phyloP scores from a whole-genome alignment of 1,284 basidiomycete genomes.

The Taiwanofungus camphoratus region DNA sequence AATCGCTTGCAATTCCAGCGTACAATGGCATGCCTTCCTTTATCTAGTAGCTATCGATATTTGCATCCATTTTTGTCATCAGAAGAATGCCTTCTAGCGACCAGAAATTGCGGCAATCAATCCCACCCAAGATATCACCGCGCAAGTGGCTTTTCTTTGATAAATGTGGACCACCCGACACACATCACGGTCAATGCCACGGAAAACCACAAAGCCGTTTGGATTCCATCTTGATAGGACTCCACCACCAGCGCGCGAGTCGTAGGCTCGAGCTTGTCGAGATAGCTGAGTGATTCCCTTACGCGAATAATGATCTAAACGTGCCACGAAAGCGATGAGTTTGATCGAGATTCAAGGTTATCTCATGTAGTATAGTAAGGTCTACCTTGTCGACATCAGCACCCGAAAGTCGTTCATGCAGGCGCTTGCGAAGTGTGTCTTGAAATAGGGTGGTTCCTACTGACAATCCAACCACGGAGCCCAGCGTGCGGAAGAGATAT shows the following conservation, averaged over 20 bases:
- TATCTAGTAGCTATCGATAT: too few relatives aligned
- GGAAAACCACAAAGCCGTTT: conserved; percentile 42
- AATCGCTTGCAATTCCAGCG: too few relatives aligned
- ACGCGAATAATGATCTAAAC: conserved; percentile 51
- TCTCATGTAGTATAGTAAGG: background rate
- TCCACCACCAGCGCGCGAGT: conserved; percentile 38
- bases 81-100: too few relatives aligned
- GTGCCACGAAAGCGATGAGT: conserved; percentile 39
- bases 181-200: conserved; percentile 34
- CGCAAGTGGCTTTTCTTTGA: conserved; percentile 42
- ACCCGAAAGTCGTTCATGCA: conserved; percentile 38
- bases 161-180: conserved; percentile 40
- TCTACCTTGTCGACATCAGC: conserved; percentile 44
- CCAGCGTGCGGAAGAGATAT: conserved; percentile 60
- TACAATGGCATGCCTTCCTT: too few relatives aligned
- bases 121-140: too few relatives aligned
- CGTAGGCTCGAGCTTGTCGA: conserved; percentile 40
- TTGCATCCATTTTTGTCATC: too few relatives aligned
- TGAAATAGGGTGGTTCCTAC: conserved; percentile 51
- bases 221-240: conserved; percentile 45
- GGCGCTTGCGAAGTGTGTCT: conserved; percentile 37
- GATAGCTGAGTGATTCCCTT: conserved; percentile 47
- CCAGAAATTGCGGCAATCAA: too few relatives aligned
- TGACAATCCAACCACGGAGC: conserved; percentile 50
- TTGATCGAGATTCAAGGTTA: too few relatives aligned